Percentiles rank a stretch among this genome's conserved stretches.
Conservation (phyloP, 495 filamentous ascomycete genomes). For the Recurvomyces mirabilis region DNA sequence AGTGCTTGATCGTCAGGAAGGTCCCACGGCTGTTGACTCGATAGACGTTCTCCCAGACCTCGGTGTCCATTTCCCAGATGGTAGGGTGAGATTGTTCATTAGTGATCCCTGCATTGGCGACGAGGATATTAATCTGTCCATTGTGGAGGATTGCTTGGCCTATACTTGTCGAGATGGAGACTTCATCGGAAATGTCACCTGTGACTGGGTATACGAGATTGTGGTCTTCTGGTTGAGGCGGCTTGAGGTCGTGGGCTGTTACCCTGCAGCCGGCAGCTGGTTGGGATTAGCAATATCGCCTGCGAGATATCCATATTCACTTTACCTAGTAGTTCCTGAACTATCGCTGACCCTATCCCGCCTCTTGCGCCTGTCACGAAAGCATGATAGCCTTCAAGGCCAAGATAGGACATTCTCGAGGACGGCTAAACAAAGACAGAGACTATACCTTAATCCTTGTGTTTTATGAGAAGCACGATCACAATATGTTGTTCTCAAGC, state of each 20-base stretch:
- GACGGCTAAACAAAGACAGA: no score
- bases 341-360: slow-evolving; percentile 39
- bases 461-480: no score
- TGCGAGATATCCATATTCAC: slow-evolving; percentile 3
- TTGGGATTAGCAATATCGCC: neutral
- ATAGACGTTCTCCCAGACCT: slow-evolving; percentile 44
- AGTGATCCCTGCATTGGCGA: slow-evolving; percentile 42
- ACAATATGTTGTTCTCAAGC: no score
- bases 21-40: slow-evolving; percentile 40
- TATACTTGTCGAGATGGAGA: slow-evolving; percentile 36
- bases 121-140: slow-evolving; percentile 43
- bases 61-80: slow-evolving; percentile 44
- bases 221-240: slow-evolving; percentile 23
- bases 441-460: no score
- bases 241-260: slow-evolving; percentile 38
- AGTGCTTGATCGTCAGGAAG: slow-evolving; percentile 49
- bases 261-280: slow-evolving; percentile 45
- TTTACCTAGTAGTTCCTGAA: slow-evolving; percentile 44
- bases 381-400: slow-evolving; percentile 42
- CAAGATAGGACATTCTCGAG: slow-evolving; percentile 39
- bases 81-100: slow-evolving; percentile 35
- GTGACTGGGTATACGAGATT: slow-evolving; percentile 29
- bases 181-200: slow-evolving; percentile 40
- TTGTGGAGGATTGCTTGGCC: slow-evolving; percentile 35
- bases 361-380: slow-evolving; percentile 48